Base-by-base conservation (phyloP, 768 basidiomycete species). In the Galerina sulciceps region DNA sequence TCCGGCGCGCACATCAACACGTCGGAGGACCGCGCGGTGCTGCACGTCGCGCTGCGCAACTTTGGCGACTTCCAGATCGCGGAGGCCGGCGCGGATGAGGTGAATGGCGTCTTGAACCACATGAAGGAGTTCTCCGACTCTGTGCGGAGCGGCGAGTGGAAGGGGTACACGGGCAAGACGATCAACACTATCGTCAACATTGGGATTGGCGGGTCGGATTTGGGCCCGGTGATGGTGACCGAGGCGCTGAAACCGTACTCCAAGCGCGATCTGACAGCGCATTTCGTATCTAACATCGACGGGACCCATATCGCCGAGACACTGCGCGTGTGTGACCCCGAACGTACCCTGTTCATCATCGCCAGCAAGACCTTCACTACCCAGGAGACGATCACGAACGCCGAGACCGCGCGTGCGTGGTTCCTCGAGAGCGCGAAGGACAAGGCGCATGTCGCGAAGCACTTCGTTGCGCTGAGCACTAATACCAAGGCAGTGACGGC, bases 361-460 rank as follows among this genome's bases (percentile, higher is more conserved):
- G 96, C 96, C n/a, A 89, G 87, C 73, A 99, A 99, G 84, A 99
- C 97, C 2, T 99, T 99, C 75, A 99, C 97, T 17, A 99, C 97
- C 9, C 96, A 99, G 78, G 97, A 99, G 82, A 99, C 96, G 15
- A 98, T 99, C 79, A 99, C 97, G 63, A 99, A 99, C 72, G 97
- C 97, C 38, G 91, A 93, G 75, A 90, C 85, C 44, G 97, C 97
- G 11, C 85, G 92, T 42, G 88, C 88, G 48, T 99, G 97, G 97
- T 99, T 99, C 90, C 81, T 99, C 53, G 70, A 77, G 17, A 73
- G 78, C 5, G 96, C 97, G 17, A 86, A 85, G 67, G 94, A 97
- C 71, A 89, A 91, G 76, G 81, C 83, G 1, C 94, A 98, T 76
- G 93, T 99, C 60, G 94, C 96, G 60, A 99, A 98, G 79, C 97